Evolutionary conservation across 306 rosid genomes (phyloP), one percentile per base, ranked within the genome.

Genomic region (Canavalia gladiata): DNA sequence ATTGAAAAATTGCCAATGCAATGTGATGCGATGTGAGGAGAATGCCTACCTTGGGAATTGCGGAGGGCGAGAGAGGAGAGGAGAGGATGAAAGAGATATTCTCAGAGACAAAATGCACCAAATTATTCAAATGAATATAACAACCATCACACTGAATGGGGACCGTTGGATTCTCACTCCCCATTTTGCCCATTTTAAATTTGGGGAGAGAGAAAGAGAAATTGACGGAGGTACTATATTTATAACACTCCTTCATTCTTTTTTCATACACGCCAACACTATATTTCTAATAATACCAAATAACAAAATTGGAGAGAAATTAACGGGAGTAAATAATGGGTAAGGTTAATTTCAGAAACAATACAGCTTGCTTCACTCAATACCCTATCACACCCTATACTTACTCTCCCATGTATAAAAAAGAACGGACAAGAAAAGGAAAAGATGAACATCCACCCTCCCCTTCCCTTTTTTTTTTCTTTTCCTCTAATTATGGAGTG

Each of bases 121-220:
- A 63, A 73, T 29, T 63, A 42, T 81, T 72, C 73, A 83, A 72
- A 69, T 71, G 56, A 77, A 77, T 83, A 83, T 83, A 83, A 83
- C 75, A 83, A 77, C 41, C 62, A 25, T 64, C 37, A 11, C 46
- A 72, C 12, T 0, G 11, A 83, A 71, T 71, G 37, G 18, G 62
- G 75, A 34, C 83, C 83, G 35, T 83, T 63, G 83, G 83, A 83
- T 75, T 39, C 7, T 81, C 11, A 2, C 83, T 58, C 35, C 50
- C 29, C 12, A 10, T 54, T 55, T 55, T 49, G 35, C 43, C 41
- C 0, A 11, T 60, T 72, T 64, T 41, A 37, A 60, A 71, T 33
- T 72, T 45, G 35, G 62, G 41, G 45, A 56, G 13, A 57, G 63
- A 82, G 45, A 31, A 9, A 4, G 59, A 68, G 86, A 83, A 76